phyloP scores from a whole-genome alignment of 805 yeast genomes.

The Yamadazyma sp. region DNA sequence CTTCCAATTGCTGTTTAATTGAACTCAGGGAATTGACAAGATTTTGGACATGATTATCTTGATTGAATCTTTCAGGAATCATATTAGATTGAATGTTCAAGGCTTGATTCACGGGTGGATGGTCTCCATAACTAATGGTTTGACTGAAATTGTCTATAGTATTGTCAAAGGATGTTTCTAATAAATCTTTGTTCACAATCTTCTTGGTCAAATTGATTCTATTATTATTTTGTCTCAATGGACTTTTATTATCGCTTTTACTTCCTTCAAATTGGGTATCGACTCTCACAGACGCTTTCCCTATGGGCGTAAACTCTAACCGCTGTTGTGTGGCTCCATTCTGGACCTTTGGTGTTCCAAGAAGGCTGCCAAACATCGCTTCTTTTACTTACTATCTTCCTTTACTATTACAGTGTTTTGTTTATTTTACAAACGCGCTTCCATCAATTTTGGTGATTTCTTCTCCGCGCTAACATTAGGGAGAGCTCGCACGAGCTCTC shows the following conservation, averaged over 20 bases:
- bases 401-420: background rate
- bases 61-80: too few species aligned
- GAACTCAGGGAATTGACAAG: too few species aligned
- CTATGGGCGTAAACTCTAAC: constrained; percentile 16
- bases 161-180: constrained; percentile 10
- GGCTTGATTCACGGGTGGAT: too few species aligned
- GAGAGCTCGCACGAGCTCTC: too few species aligned
- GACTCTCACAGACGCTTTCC: constrained; percentile 3
- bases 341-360: constrained; percentile 12
- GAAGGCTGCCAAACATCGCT: constrained; percentile 9
- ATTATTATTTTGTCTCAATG: constrained; percentile 5
- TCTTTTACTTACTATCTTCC: background rate
- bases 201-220: constrained; percentile 1
- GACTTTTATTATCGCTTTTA: background rate
- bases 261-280: background rate
- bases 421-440: background rate
- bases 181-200: constrained; percentile 1
- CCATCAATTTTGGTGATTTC: too few species aligned
- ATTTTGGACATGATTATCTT: too few species aligned
- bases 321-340: constrained; percentile 1
- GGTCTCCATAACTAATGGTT: constrained; percentile 14
- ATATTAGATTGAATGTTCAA: too few species aligned
- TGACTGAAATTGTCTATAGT: constrained; percentile 16
- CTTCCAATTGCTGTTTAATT: constrained; percentile 20
- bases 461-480: too few species aligned